phyloP scores from a whole-genome alignment of 2,329 filamentous ascomycete species.

The Beauveria scarabaeidicola region DNA sequence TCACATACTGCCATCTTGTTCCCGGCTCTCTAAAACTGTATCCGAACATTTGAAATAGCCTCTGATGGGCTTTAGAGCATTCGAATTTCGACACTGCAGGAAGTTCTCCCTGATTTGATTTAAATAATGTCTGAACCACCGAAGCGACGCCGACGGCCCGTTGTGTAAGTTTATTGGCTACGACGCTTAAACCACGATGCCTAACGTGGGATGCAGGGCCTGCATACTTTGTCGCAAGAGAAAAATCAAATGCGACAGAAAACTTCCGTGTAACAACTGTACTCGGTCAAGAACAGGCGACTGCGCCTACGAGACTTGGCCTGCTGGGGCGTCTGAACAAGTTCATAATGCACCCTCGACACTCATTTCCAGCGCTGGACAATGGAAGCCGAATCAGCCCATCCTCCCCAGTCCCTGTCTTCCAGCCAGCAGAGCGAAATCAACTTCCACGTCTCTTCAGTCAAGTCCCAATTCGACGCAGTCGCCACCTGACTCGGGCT shows the following conservation, averaged over 20 bases:
- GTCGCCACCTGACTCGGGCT: constrained; percentile 7
- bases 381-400: not conserved
- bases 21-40: too few relatives aligned
- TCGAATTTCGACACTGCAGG: not conserved
- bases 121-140: not conserved
- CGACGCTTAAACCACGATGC: not conserved
- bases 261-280: constrained; percentile 34
- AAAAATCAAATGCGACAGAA: constrained; percentile 35
- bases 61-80: not conserved
- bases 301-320: constrained; percentile 26
- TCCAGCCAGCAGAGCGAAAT: not conserved
- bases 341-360: not conserved
- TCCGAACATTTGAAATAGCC: not conserved
- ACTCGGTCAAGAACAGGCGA: constrained; percentile 25
- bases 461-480: not conserved
- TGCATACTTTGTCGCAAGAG: constrained; percentile 34
- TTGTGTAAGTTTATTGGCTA: constrained; percentile 7
- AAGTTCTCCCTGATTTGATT: too few relatives aligned
- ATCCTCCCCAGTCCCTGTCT: not conserved
- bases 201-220: constrained; percentile 20
- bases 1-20: not conserved
- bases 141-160: constrained; percentile 9
- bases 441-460: not conserved
- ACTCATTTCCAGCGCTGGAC: not conserved
- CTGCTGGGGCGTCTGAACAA: not conserved